Evolutionary conservation across 2,329 filamentous ascomycete species (phyloP), one percentile per base, ranked within the genome.

Genomic region (Fusarium begoniae): DNA sequence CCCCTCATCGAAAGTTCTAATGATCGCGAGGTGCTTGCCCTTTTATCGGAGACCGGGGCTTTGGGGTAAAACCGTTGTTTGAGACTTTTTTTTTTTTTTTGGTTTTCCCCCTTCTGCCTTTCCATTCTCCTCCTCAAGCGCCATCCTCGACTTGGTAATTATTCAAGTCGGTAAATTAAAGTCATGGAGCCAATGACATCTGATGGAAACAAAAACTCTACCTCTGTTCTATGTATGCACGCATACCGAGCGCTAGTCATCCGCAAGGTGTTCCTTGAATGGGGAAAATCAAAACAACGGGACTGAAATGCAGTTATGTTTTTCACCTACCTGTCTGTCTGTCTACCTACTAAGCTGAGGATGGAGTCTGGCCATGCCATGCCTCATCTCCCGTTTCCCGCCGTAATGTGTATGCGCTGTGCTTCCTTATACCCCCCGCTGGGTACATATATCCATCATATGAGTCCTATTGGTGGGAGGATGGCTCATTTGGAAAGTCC

Each of bases 311-410:
- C 37, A 26, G 35, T 37, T 37, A 37, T 20, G 50, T 53, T 26
- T 53, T 37, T 22, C 22, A 28, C 45, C 26, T 48, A 48, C 13
- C 26, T 28, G 24, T 20, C 44, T 28, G 24, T 20, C 44, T 47
- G 24, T 18, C 24, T 66, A 48, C n/a, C 14, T 59, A 41, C 24
- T 47, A 28, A 47, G 20, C 45, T 28, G 45, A 22, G 14, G 48
- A 51, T 47, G 45, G 40, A 61, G 48, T 61, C 58, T 67, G 40
- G 22, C 44, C 37, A 64, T 57, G 59, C 50, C 57, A 74, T 70
- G 53, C 69, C 64, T 76, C 71, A 70, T 75, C 60, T 76, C 72
- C 69, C 57, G 63, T 64, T 75, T 76, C 70, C 61, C 70, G 59
- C 62, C 59, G 63, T 41, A 55, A 59, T 70, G 53, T 63, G 65